Evolutionary conservation across 2,329 filamentous ascomycete species (phyloP).

Genomic region (Ophiostoma montium): DNA sequence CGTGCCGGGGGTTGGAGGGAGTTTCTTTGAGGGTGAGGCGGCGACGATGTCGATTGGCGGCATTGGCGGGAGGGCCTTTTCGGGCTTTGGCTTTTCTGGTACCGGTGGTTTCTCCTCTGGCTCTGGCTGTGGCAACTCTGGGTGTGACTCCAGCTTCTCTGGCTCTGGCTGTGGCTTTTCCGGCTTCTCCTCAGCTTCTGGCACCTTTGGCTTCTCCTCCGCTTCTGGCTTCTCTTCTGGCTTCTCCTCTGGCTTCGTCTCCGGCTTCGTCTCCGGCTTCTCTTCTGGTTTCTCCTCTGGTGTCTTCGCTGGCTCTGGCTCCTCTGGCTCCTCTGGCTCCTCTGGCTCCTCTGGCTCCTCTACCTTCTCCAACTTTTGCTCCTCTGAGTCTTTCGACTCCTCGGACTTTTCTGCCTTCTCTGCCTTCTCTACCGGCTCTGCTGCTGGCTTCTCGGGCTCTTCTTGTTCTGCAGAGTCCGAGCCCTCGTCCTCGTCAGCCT

Average conservation of each 20-base stretch:
- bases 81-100: neutral
- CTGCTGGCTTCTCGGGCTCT: neutral
- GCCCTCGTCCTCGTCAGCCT: neutral
- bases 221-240: neutral
- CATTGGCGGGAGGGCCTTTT: neutral
- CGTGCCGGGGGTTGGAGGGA: neutral
- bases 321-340: neutral
- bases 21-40: neutral
- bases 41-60: slow-evolving; percentile 3
- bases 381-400: neutral
- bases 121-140: neutral
- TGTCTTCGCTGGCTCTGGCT: neutral
- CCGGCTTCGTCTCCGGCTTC: neutral
- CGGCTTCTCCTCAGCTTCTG: neutral
- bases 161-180: neutral
- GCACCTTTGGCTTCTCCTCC: neutral
- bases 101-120: neutral
- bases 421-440: neutral
- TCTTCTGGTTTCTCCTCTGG: neutral
- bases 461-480: neutral
- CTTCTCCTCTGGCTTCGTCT: neutral
- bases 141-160: neutral
- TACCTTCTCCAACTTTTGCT: neutral
- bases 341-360: neutral
- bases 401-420: neutral